Evolutionary conservation across 2,329 filamentous ascomycete species (phyloP), one percentile per base, ranked within the genome.

Genomic region (Apiospora rasikravindrae): DNA sequence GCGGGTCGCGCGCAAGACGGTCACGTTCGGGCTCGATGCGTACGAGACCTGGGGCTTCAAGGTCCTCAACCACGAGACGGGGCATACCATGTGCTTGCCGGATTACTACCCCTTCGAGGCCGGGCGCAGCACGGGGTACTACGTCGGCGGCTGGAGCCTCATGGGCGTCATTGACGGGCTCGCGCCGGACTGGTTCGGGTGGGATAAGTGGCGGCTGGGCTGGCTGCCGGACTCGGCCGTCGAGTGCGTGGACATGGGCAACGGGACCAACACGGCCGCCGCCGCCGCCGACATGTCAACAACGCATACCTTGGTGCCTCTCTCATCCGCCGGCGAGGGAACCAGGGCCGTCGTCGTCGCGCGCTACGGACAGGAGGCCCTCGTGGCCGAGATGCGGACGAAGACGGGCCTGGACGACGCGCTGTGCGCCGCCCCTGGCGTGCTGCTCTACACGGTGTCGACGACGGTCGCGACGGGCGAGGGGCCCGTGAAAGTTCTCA

Each of bases 201-300:
- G 82, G 81, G 77, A 83, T 71, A 82, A 83, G 75, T 83, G 82
- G 81, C 76, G 80, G 44, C 74, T 83, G 33, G 81, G 82, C 24
- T 83, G 82, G 82, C 71, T 83, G 6, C 69, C 71, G 0, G 81
- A 83, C 33, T 71, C 75, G 1, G 76, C 80, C 42, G 29, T 83
- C 24, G 80, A 80, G n/a, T 83, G 82, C 67, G 72, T 83, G 24
- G 67, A 73, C 2, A 69, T 70, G 0, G 29, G 67, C 2, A 78
- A 77, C 2, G 77, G 74, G 2, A 82, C 71, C 44, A 19, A 19
- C 44, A 45, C 44, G 44, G 14, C 44, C 14, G 6, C 5, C 11
- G 42, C 42, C 42, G 4, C 16, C 19, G 45, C 33, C 33, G 22
- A 10, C 45, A 4, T 75, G 75, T 22, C 53, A 2, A 57, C 53